These are phyloP conservation scores for Dalbergia oliveri DNA, from an alignment of 306 rosid genomes.

Conservation along the genomic window DNA sequence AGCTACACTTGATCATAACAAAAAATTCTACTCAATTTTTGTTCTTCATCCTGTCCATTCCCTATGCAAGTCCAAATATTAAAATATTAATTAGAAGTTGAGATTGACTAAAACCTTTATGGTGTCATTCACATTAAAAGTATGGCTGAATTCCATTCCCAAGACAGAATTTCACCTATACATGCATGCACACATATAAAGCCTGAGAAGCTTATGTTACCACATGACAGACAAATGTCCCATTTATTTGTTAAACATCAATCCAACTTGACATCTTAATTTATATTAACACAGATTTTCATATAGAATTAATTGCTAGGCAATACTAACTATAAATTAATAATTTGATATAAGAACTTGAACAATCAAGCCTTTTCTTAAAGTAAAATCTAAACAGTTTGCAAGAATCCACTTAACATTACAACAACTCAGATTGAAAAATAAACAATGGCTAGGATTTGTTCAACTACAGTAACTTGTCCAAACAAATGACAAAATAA, in stretches of 20 bases:
- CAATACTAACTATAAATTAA: conserved; percentile 24
- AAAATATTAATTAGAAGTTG: conserved; percentile 44
- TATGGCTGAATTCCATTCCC: conserved; percentile 11
- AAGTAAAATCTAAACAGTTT: conserved; percentile 16
- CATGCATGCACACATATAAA: background rate
- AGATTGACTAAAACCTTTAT: background rate
- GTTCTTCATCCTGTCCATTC: conserved; percentile 35
- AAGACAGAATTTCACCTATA: background rate
- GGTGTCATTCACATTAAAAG: conserved; percentile 2
- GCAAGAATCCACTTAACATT: conserved; percentile 2
- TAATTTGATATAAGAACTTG: background rate
- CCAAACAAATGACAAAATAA: conserved; percentile 5
- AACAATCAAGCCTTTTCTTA: background rate
- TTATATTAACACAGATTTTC: conserved; percentile 26
- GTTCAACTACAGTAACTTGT: conserved; percentile 16
- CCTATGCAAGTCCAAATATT: conserved; percentile 44
- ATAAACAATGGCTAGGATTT: background rate
- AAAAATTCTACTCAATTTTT: background rate
- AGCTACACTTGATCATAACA: conserved; percentile 44
- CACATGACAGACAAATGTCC: background rate
- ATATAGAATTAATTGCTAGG: conserved; percentile 10
- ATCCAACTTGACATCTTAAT: conserved; percentile 28
- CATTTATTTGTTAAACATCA: background rate
- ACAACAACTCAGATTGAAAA: background rate
- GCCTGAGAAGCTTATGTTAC: conserved; percentile 7